Base-by-base conservation (phyloP, 257 asterid genomes). In the Scutellaria barbata region DNA sequence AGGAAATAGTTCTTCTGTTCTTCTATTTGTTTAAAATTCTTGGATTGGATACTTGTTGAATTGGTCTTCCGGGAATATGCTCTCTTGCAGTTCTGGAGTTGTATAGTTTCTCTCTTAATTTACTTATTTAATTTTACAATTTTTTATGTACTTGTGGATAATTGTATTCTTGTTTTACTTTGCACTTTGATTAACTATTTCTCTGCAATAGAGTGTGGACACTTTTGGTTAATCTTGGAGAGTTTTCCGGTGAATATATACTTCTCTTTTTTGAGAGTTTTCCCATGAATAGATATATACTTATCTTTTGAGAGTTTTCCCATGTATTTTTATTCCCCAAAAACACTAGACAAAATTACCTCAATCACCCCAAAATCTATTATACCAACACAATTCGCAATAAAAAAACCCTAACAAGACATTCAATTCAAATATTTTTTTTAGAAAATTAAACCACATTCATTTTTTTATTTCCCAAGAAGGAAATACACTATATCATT, bases 21-120 rank as follows among this genome's bases (percentile, higher is more conserved):
- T 46, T 52, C 43, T 40, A 3, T 16, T 46, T 61, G 50, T 46
- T 63, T 40, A 30, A 55, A 52, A 16, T 45, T 56, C 45, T 51
- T 59, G 47, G 69, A 13, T 53, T 63, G 71, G 17, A 18, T 52
- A 39, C 67, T 67, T 74, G 72, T 61, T 50, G 60, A 22, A 58
- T 46, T 63, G 57, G 16, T 62, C 35, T 41, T 30, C 48, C 56
- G 66, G 58, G 61, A 55, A 60, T 41, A 10, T 56, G 40, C 11
- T 70, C 41, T 30, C 35, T 30, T 30, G n/a, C 43, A 50, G 60
- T 68, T 59, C 48, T 51, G 17, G 13, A 33, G 62, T 47, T 50
- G 12, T 65, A 10, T 8, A 25, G 25, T 62, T 62, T 62, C 52
- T 50, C 30, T 22, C 20, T 47, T 46, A 20, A 64, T 14, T 7